These are phyloP conservation scores for Fusarium annulatum DNA, from an alignment of 2,329 filamentous ascomycete genomes.

Conservation along the genomic window DNA sequence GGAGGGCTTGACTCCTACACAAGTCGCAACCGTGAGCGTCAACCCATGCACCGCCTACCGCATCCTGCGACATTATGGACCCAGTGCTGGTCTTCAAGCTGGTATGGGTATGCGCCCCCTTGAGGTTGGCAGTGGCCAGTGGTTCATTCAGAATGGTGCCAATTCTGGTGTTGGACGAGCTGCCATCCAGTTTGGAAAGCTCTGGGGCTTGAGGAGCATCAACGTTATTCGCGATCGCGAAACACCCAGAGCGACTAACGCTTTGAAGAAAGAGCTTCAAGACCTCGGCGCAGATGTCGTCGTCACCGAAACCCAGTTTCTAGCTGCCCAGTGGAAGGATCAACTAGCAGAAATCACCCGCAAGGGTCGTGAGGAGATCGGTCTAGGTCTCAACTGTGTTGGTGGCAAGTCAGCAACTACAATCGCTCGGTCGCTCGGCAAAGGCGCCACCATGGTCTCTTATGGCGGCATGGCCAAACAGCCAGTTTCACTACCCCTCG, in stretches of 20 bases:
- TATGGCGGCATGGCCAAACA: slow-evolving; percentile 96
- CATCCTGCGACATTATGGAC: slow-evolving; percentile 85
- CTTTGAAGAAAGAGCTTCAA: slow-evolving; percentile 62
- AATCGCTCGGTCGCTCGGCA: slow-evolving; percentile 78
- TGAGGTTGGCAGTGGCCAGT: slow-evolving; percentile 71
- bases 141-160: slow-evolving; percentile 97
- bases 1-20: slow-evolving; percentile 76
- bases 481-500: slow-evolving; percentile 83
- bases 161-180: slow-evolving; percentile 93
- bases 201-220: slow-evolving; percentile 92
- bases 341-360: slow-evolving; percentile 74
- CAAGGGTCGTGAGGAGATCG: slow-evolving; percentile 76
- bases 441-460: slow-evolving; percentile 82
- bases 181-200: slow-evolving; percentile 85
- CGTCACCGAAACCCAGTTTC: slow-evolving; percentile 66
- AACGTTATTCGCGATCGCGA: slow-evolving; percentile 85
- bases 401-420: slow-evolving; percentile 86
- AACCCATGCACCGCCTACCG: slow-evolving; percentile 96
- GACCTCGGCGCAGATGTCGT: slow-evolving; percentile 68
- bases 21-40: slow-evolving; percentile 88
- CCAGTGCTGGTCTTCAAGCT: slow-evolving; percentile 57
- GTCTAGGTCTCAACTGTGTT: slow-evolving; percentile 90
- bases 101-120: slow-evolving; percentile 59
- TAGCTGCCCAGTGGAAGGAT: slow-evolving; percentile 69
- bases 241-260: slow-evolving; percentile 71